Conservation (phyloP, 768 basidiomycete species). For the Tephrocybe rancida region DNA sequence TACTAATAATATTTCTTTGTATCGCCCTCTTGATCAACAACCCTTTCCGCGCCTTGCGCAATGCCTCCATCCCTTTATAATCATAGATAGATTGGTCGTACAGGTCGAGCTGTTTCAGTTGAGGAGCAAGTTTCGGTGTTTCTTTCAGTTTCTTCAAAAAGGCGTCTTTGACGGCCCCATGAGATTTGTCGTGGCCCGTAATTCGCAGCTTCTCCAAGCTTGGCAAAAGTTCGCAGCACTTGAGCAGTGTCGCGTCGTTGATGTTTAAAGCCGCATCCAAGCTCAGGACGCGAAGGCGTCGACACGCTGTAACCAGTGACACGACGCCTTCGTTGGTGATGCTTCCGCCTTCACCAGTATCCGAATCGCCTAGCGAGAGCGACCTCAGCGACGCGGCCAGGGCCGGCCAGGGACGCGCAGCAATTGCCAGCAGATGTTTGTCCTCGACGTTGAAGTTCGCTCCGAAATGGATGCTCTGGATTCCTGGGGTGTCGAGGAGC, state of each 20-base stretch:
- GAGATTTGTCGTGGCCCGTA: slow-evolving; percentile 4
- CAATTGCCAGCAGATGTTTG: not conserved
- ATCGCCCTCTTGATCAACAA: too few species aligned
- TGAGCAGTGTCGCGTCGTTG: not conserved
- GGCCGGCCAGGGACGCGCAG: not conserved
- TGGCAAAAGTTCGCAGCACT: not conserved
- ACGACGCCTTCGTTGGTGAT: slow-evolving; percentile 1
- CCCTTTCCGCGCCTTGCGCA: not conserved
- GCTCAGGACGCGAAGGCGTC: not conserved
- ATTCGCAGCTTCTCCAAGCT: not conserved
- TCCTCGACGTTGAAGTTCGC: not conserved
- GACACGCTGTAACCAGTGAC: not conserved
- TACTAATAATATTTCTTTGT: too few species aligned
- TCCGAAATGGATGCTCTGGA: slow-evolving; percentile 2
- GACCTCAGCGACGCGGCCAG: not conserved
- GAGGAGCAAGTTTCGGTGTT: not conserved
- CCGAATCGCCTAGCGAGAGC: slow-evolving; percentile 2
- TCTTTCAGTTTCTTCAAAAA: not conserved
- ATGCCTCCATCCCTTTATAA: not conserved
- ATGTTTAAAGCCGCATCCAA: not conserved
- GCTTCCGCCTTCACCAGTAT: not conserved
- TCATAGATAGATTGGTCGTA: not conserved
- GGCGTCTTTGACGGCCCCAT: not conserved
- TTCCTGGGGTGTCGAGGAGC: not conserved
- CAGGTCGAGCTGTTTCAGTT: slow-evolving; percentile 1